Evolutionary conservation across 805 yeast species (phyloP), one percentile per base, ranked within the genome.

Genomic region (Hanseniaspora occidentalis): DNA sequence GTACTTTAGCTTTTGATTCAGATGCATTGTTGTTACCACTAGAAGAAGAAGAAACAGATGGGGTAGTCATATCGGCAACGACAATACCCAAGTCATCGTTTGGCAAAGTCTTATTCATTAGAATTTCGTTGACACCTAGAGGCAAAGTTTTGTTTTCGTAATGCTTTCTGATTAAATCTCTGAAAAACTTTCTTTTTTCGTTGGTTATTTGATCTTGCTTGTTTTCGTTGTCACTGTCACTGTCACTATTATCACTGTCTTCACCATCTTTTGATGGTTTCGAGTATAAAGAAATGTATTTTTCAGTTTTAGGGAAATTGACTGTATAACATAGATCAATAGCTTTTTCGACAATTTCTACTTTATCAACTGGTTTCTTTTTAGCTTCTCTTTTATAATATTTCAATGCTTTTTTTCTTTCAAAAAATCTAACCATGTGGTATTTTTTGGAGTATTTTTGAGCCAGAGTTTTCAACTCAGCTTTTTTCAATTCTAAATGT

Each of bases 361-460:
- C 66, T 40, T 60, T 60, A 34, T 53, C 50, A 38, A 46, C 50
- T 14, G 60, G 56, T 11, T 54, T 50, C 27, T 47, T 48, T 11
- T 43, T 52, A 16, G 52, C 51, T 22, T 53, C 53, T 43, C 66
- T 63, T 47, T 79, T 81, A 53, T 83, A 74, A 43, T 66, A 72
- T 54, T 95, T 71, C 20, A 74, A 49, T 1, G 95, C 92, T 68
- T 86, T 88, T 63, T 85, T 84, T 54, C 71, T 75, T 59, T 88
- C 97, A 46, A 92, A 84, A 56, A 92, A 92, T 48, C 89, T 72
- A 37, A 92, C 85, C 88, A 85, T 86, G 56, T 85, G 96, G 57
- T 92, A 92, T 61, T 79, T 83, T 49, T 77, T 71, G 10, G 84
- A 74, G 31, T 67, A 61, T 40, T 70, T 67, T 46, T 68, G 71